Evolutionary conservation across 495 filamentous ascomycete genomes (phyloP).

Genomic region (Clohesyomyces aquaticus): DNA sequence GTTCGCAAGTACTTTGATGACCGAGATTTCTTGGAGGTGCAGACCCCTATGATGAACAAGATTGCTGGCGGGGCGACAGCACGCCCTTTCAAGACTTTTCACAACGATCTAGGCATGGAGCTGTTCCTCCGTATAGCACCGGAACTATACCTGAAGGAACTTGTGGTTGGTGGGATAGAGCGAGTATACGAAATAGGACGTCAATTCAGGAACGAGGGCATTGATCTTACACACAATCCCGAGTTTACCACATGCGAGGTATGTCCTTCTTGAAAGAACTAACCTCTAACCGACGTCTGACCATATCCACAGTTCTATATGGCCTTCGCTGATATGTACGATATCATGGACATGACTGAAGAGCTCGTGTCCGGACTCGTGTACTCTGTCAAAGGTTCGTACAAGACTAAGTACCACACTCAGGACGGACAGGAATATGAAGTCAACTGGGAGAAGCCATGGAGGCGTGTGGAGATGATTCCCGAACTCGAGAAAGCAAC

Average conservation of each 20-base stretch:
- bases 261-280: no score
- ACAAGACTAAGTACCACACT: conserved; percentile 80
- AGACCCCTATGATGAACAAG: conserved; percentile 96
- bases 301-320: no score
- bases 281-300: no score
- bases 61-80: conserved; percentile 96
- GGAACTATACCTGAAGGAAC: conserved; percentile 93
- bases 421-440: conserved; percentile 81
- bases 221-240: conserved; percentile 97
- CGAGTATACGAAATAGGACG: conserved; percentile 91
- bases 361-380: conserved; percentile 92
- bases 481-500: conserved; percentile 85
- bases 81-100: conserved; percentile 91
- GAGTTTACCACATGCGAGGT: conserved; percentile 98
- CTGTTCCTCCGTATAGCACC: conserved; percentile 94
- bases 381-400: conserved; percentile 82
- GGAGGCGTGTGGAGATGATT: conserved; percentile 96
- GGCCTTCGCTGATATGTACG: conserved; percentile 91
- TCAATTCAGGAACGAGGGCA: conserved; percentile 92
- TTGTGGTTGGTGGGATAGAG: conserved; percentile 91
- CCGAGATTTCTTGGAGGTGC: conserved; percentile 87
- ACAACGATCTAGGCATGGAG: conserved; percentile 87
- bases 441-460: conserved; percentile 95
- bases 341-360: conserved; percentile 91
- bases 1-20: conserved; percentile 85